Evolutionary conservation across 2,329 filamentous ascomycete species (phyloP).

Genomic region (Periconia digitata): DNA sequence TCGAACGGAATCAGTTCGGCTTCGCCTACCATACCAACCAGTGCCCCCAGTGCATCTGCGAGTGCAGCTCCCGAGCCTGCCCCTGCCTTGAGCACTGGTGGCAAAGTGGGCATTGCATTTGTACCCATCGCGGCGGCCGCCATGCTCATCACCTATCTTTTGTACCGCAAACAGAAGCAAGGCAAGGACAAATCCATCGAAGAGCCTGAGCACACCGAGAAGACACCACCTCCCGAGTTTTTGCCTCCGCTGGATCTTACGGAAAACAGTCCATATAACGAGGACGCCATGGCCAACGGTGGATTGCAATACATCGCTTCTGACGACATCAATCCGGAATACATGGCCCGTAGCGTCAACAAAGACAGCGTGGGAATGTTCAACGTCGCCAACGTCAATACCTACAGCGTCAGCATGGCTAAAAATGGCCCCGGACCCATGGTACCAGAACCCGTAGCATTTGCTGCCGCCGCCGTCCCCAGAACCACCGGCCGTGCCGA

Average conservation of each 20-base stretch:
- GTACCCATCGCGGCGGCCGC: constrained; percentile 20
- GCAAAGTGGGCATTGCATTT: constrained; percentile 27
- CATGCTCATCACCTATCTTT: constrained; percentile 16
- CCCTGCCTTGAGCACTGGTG: constrained; percentile 7
- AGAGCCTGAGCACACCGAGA: background rate
- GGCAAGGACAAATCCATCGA: constrained; percentile 1
- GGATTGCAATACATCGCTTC: constrained; percentile 2
- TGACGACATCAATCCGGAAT: constrained; percentile 9
- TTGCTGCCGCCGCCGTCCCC: background rate
- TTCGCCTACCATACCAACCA: background rate
- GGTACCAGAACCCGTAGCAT: too few relatives aligned
- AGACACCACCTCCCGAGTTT: background rate
- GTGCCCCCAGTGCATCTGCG: background rate
- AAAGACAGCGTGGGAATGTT: constrained; percentile 12
- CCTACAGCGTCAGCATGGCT: background rate
- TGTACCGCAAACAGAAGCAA: constrained; percentile 20
- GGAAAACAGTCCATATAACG: constrained; percentile 4
- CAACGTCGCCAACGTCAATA: constrained; percentile 1
- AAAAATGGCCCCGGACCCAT: constrained; percentile 6
- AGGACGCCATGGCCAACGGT: constrained; percentile 1
- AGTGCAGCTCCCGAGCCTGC: background rate
- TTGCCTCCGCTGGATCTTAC: too few relatives aligned
- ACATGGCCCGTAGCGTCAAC: background rate
- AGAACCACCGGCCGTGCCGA: background rate
- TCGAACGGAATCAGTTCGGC: background rate